Base-by-base conservation (phyloP, 495 filamentous ascomycete species). In the Penicillium salamii region DNA sequence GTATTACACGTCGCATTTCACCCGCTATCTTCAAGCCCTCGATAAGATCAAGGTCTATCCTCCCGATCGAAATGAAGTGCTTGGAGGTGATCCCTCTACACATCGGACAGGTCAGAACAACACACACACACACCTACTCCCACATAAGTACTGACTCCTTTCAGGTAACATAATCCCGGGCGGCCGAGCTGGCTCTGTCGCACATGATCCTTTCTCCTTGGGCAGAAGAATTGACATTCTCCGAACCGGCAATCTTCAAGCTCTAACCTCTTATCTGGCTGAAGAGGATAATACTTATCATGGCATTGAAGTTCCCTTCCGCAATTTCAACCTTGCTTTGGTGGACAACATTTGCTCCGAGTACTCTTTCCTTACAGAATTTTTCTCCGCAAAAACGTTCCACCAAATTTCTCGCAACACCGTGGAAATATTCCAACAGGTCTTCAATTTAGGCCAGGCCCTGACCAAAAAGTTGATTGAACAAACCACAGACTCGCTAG, bases 1-100 rank as follows among this genome's bases (percentile, higher is more conserved):
- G 93, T 98, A 98, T 58, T 97, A 97, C 59, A 71, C 84, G 32
- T 92, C 86, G 50, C 85, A 97, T 65, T 98, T 98, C 64, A 85
- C 82, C 3, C 88, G 92, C 14, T 98, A 97, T 63, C 79, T 86
- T 42, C 82, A 84, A 49, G 80, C 91, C 1, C 80, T 98, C 1
- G 84, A 86, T 47, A 95, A 90, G 61, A 76, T 97, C 53, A 90
- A 88, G 56, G 58, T 96, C 11, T 89, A 95, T 52, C 68, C 76
- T 2, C 78, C 95, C 49, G 93, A 96, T 58, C 89, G 87, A 59
- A 82, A 87, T 54, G 89, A 96, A 62, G 83, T 90, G 5, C 72
- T 98, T 24, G 93, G 89, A 26, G 81, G 87, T 23, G 88, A 95
- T 46, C 84, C 91, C 23, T 75, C 76, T 9, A 72, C 77, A 21